phyloP scores from a whole-genome alignment of 2,329 filamentous ascomycete genomes.

The Madurella mycetomatis region DNA sequence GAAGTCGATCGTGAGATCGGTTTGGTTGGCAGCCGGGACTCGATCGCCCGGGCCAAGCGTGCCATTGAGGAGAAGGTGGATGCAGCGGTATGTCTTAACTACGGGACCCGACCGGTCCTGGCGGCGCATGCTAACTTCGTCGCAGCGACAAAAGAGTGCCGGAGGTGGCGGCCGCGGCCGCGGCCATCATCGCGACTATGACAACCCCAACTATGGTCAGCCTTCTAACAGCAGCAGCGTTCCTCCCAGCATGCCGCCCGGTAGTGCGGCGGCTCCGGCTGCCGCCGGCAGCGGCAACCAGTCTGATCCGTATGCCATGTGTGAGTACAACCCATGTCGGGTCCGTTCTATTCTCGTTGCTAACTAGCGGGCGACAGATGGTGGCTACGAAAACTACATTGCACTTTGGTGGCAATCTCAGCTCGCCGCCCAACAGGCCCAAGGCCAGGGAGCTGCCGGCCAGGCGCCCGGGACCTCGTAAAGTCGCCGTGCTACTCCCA shows the following conservation, averaged over 20 bases:
- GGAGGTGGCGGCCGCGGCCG: slow-evolving; percentile 43
- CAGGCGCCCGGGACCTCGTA: slow-evolving; percentile 26
- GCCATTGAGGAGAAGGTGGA: slow-evolving; percentile 92
- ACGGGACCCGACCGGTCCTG: background rate
- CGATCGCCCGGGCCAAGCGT: slow-evolving; percentile 74
- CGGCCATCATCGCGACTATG: slow-evolving; percentile 47
- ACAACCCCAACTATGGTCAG: slow-evolving; percentile 49
- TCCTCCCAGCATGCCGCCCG: slow-evolving; percentile 38
- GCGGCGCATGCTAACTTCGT: slow-evolving; percentile 5
- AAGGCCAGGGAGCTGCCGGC: slow-evolving; percentile 21
- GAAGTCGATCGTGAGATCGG: slow-evolving; percentile 84
- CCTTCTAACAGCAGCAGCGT: slow-evolving; percentile 43
- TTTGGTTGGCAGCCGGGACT: slow-evolving; percentile 70
- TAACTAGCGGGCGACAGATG: slow-evolving; percentile 49
- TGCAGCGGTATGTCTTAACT: slow-evolving; percentile 62
- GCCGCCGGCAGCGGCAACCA: slow-evolving; percentile 39
- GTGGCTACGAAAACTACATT: slow-evolving; percentile 76
- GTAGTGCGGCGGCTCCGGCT: slow-evolving; percentile 31
- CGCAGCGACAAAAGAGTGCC: slow-evolving; percentile 50
- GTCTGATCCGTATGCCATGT: slow-evolving; percentile 70
- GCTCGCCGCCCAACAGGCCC: slow-evolving; percentile 34
- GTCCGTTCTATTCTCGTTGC: background rate
- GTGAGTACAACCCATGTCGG: slow-evolving; percentile 41
- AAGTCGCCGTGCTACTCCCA: slow-evolving; percentile 21
- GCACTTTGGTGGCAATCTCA: slow-evolving; percentile 73